These are phyloP conservation scores for Acacia acuminata DNA, from an alignment of 306 rosid genomes.

Conservation along the genomic window DNA sequence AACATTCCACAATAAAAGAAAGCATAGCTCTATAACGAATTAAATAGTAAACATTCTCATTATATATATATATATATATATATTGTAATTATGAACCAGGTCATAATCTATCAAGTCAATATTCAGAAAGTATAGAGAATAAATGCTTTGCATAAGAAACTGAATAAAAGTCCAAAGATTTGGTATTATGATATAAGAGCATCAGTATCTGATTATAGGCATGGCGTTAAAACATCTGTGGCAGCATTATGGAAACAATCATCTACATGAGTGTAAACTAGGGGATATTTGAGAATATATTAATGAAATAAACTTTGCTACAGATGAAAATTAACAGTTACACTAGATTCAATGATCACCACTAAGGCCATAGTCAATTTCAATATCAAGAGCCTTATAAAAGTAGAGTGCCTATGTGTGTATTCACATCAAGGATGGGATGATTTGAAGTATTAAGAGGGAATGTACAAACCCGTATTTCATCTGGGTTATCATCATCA, in stretches of 20 bases:
- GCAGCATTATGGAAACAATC: background rate
- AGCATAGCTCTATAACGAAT: conserved; percentile 4
- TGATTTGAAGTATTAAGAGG: conserved; percentile 25
- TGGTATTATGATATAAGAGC: conserved; percentile 1
- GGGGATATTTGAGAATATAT: conserved; percentile 8
- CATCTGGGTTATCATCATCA: conserved; percentile 75
- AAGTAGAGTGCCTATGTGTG: background rate
- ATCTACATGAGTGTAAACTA: background rate
- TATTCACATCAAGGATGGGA: conserved; percentile 25
- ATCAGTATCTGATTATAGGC: conserved; percentile 24
- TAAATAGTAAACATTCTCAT: background rate
- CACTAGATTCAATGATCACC: conserved; percentile 11
- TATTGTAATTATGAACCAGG: conserved; percentile 10
- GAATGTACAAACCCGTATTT: conserved; percentile 74
- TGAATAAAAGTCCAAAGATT: background rate
- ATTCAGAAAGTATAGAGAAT: conserved; percentile 3
- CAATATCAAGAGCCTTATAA: conserved; percentile 15
- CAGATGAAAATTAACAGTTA: background rate
- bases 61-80: background rate
- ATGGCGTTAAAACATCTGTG: background rate
- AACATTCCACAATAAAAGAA: conserved; percentile 8
- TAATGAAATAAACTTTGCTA: background rate
- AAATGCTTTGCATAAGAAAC: conserved; percentile 1
- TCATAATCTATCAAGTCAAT: conserved; percentile 1
- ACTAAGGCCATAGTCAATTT: conserved; percentile 3